These are phyloP conservation scores for Sesbania bispinosa DNA, from an alignment of 306 rosid species.

Conservation along the genomic window DNA sequence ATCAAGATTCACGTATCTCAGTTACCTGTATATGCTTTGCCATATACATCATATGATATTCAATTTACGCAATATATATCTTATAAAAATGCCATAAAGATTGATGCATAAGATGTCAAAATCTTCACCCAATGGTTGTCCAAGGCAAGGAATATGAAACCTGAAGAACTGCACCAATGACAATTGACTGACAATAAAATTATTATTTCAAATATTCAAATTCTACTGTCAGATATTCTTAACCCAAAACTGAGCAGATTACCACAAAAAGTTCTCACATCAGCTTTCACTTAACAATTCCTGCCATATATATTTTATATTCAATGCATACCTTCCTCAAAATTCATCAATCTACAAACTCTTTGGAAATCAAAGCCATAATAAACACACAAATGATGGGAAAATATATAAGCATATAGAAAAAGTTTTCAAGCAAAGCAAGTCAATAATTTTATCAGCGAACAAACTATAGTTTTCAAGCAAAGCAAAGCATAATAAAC, in stretches of 20 bases:
- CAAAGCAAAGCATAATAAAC: constrained; percentile 2
- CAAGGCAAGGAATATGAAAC: constrained; percentile 11
- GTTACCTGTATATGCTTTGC: constrained; percentile 11
- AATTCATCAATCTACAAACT: neutral
- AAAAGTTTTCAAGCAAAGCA: too few species aligned
- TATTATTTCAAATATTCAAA: neutral
- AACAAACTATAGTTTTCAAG: constrained; percentile 7
- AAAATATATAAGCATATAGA: neutral
- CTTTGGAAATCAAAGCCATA: constrained; percentile 14
- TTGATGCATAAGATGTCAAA: neutral
- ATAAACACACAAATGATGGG: neutral
- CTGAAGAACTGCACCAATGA: neutral
- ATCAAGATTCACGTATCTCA: constrained; percentile 1
- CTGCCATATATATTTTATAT: neutral
- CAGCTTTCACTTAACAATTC: neutral
- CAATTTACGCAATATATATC: constrained; percentile 11
- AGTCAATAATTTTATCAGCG: too few species aligned
- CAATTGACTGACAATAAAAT: constrained; percentile 3
- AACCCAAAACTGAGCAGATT: constrained; percentile 4
- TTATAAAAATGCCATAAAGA: constrained; percentile 6
- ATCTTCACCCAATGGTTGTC: neutral
- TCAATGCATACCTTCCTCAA: neutral
- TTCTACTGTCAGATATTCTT: neutral
- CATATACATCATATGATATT: neutral
- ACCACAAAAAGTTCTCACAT: neutral